These are phyloP conservation scores for Trypanosoma congolense DNA, from an alignment of 208 protist species.

Conservation along the genomic window DNA sequence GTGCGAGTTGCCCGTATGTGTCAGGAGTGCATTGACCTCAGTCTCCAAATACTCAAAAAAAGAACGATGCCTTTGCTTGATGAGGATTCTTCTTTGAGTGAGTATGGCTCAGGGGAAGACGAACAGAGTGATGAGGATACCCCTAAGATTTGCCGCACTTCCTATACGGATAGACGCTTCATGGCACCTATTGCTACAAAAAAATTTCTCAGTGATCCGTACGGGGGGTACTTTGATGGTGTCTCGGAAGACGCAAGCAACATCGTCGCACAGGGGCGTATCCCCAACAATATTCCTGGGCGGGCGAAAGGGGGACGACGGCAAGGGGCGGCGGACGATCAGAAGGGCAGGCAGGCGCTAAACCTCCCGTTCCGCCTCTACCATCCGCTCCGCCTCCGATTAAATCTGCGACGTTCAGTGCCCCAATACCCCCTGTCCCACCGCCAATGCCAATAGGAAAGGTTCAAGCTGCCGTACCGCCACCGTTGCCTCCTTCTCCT, in stretches of 20 bases:
- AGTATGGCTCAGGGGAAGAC: not conserved
- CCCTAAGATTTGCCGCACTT: constrained; percentile 13
- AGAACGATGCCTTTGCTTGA: constrained; percentile 26
- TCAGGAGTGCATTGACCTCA: constrained; percentile 27
- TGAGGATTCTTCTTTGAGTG: constrained; percentile 3
- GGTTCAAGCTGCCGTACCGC: not conserved
- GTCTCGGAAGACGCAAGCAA: not conserved
- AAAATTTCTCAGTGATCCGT: constrained; percentile 45
- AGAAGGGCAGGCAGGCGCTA: not conserved
- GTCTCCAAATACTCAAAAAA: constrained; percentile 20
- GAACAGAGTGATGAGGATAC: constrained; percentile 21
- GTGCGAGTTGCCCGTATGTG: constrained; percentile 13
- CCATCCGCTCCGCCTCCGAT: not conserved
- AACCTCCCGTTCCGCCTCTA: not conserved
- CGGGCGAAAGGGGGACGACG: not conserved
- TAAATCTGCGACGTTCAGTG: not conserved
- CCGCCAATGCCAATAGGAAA: not conserved
- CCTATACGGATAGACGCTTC: constrained; percentile 33
- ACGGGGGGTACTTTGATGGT: constrained; percentile 32
- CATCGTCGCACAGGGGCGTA: not conserved
- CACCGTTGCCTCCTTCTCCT: not conserved
- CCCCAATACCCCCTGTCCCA: not conserved
- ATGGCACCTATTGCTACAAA: constrained; percentile 48
- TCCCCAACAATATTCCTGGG: constrained; percentile 5
- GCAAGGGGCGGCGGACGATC: not conserved